Conservation (phyloP, 768 basidiomycete genomes). For the Suillus paluster region DNA sequence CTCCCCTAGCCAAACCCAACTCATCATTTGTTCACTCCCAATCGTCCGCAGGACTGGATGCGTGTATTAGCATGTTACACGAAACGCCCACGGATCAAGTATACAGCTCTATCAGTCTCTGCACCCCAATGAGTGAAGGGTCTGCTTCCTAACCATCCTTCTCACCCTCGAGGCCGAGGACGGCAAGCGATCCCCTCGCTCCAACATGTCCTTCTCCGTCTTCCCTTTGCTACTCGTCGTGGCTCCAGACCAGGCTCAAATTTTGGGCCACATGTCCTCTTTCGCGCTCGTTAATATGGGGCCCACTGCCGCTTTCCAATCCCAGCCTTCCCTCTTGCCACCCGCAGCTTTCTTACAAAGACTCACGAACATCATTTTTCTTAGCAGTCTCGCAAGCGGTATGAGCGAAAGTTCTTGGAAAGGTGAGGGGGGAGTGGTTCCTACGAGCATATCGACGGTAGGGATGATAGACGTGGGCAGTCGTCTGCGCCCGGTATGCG, state of each 20-base stretch:
- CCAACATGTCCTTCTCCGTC: neutral
- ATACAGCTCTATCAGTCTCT: too few species aligned
- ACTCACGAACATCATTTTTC: slow-evolving; percentile 21
- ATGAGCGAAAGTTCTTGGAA: slow-evolving; percentile 20
- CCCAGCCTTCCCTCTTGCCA: slow-evolving; percentile 22
- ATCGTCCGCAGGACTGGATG: too few species aligned
- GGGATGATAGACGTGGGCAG: slow-evolving; percentile 12
- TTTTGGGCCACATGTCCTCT: slow-evolving; percentile 24
- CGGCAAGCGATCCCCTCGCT: slow-evolving; percentile 13
- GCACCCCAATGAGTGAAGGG: neutral
- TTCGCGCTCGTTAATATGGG: slow-evolving; percentile 22
- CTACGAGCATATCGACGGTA: slow-evolving; percentile 22
- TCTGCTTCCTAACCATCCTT: slow-evolving; percentile 4
- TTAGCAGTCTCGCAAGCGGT: slow-evolving; percentile 27
- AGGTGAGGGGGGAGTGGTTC: slow-evolving; percentile 1
- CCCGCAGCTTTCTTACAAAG: slow-evolving; percentile 26
- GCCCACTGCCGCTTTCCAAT: slow-evolving; percentile 23
- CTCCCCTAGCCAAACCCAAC: too few species aligned
- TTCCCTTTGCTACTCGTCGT: neutral
- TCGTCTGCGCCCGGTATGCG: neutral
- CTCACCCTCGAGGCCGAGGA: slow-evolving; percentile 31
- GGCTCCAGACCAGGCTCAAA: neutral
- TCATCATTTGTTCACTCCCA: too few species aligned
- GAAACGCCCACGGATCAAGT: too few species aligned
- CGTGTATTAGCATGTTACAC: too few species aligned